These are phyloP conservation scores for Ajuga reptans DNA, from an alignment of 305 asterid genomes.

Conservation along the genomic window DNA sequence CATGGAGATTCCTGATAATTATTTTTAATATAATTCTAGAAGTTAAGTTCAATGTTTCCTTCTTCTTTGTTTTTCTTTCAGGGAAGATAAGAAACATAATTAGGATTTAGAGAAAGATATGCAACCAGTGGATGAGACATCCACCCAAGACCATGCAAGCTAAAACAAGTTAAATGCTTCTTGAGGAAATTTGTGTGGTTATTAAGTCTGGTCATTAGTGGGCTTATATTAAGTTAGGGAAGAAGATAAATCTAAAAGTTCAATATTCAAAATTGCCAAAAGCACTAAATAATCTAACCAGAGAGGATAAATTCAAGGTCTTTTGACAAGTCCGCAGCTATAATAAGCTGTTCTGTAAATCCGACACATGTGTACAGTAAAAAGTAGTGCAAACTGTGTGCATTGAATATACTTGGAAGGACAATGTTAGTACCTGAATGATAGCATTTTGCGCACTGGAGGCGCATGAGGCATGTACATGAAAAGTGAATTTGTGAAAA, in stretches of 20 bases:
- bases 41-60: neutral
- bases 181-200: neutral
- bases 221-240: conserved; percentile 7
- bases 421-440: conserved; percentile 54
- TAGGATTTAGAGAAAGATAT: too few relatives aligned
- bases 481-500: conserved; percentile 76
- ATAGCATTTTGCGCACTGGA: conserved; percentile 77
- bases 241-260: neutral
- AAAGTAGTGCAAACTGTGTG: neutral
- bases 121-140: neutral
- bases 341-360: neutral
- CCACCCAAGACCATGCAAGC: neutral
- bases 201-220: neutral
- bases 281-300: neutral
- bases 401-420: neutral
- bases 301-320: neutral
- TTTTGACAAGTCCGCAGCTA: neutral
- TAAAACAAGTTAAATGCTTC: neutral
- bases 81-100: too few relatives aligned
- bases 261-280: neutral
- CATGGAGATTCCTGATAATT: conserved; percentile 8
- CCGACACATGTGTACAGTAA: conserved; percentile 11
- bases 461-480: conserved; percentile 93
- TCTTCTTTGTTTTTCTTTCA: too few relatives aligned
- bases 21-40: conserved; percentile 2